Evolutionary conservation across 768 basidiomycete genomes (phyloP).

Genomic region (Boletus rubescentipes): DNA sequence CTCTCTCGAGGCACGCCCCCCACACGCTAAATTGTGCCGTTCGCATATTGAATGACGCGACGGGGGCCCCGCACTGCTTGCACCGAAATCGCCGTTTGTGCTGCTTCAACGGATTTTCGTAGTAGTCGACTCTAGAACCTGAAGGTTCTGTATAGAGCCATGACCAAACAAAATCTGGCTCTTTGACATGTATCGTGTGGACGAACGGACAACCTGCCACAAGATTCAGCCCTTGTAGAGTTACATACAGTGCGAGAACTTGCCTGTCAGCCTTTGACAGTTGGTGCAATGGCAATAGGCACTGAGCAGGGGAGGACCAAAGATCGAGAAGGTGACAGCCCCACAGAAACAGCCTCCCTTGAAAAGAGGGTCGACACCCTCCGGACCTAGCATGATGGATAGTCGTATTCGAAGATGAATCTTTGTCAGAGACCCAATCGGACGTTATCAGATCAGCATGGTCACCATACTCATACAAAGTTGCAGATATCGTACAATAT

Average conservation of each 20-base stretch:
- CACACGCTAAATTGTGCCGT: conserved; percentile 54
- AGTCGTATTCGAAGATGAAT: background rate
- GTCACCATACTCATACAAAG: background rate
- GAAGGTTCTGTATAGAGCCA: conserved; percentile 24
- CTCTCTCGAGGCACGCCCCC: conserved; percentile 56
- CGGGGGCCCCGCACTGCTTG: conserved; percentile 54
- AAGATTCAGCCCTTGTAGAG: background rate
- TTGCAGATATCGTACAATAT: conserved; percentile 9
- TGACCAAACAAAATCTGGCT: conserved; percentile 53
- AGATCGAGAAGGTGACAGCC: conserved; percentile 46
- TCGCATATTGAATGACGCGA: conserved; percentile 53
- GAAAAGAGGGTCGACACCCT: conserved; percentile 22
- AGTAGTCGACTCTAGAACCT: conserved; percentile 42
- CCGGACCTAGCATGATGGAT: conserved; percentile 13
- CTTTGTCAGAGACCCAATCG: background rate
- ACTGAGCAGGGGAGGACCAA: conserved; percentile 49
- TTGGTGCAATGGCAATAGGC: conserved; percentile 71
- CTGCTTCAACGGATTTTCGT: conserved; percentile 47
- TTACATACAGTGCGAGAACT: conserved; percentile 4
- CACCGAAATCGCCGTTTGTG: conserved; percentile 66
- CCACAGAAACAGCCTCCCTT: conserved; percentile 62
- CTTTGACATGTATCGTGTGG: conserved; percentile 57
- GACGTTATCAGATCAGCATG: too few relatives aligned
- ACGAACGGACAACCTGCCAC: conserved; percentile 50
- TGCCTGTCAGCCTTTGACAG: conserved; percentile 64